A percentile compares a stretch with the other conserved stretches of the same genome.
These are phyloP conservation scores for Seminavis robusta DNA, from an alignment of 108 stramenopile genomes.

Conservation along the genomic window DNA sequence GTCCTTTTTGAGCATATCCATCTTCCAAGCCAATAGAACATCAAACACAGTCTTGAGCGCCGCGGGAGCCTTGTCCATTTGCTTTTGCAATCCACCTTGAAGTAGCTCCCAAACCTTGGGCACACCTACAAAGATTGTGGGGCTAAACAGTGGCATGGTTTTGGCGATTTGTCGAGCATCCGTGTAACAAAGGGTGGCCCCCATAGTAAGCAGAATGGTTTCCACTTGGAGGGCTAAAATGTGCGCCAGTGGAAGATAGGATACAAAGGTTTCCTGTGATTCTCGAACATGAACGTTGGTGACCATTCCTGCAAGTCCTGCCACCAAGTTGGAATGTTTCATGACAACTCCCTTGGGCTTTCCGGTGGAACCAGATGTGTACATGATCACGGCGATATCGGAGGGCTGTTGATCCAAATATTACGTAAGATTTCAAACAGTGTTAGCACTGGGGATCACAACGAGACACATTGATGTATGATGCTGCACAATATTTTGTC, in stretches of 20 bases:
- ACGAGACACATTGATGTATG: no score
- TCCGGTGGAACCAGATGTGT: conserved; percentile 53
- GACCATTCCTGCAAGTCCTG: conserved; percentile 15
- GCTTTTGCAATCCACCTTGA: conserved; percentile 2
- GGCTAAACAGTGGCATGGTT: conserved; percentile 7
- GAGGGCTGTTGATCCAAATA: conserved; percentile 5
- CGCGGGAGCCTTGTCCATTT: conserved; percentile 10
- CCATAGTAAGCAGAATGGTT: conserved; percentile 4
- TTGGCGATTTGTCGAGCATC: conserved; percentile 7
- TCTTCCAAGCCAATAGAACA: conserved; percentile 5
- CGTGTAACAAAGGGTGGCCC: conserved; percentile 7
- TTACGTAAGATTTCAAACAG: no score
- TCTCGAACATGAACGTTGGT: background rate
- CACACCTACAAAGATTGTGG: conserved; percentile 17
- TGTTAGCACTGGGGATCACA: no score
- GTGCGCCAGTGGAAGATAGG: conserved; percentile 26
- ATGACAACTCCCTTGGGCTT: conserved; percentile 87
- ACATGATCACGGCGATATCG: conserved; percentile 21
- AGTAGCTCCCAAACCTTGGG: conserved; percentile 35
- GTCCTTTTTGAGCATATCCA: conserved; percentile 4
- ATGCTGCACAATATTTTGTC: no score
- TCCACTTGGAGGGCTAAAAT: conserved; percentile 15
- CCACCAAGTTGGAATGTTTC: conserved; percentile 64
- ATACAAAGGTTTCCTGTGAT: conserved; percentile 9
- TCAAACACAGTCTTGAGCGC: conserved; percentile 5